Evolutionary conservation across 83 land plant species (phyloP).

Genomic region (Isoetes engelmannii): DNA sequence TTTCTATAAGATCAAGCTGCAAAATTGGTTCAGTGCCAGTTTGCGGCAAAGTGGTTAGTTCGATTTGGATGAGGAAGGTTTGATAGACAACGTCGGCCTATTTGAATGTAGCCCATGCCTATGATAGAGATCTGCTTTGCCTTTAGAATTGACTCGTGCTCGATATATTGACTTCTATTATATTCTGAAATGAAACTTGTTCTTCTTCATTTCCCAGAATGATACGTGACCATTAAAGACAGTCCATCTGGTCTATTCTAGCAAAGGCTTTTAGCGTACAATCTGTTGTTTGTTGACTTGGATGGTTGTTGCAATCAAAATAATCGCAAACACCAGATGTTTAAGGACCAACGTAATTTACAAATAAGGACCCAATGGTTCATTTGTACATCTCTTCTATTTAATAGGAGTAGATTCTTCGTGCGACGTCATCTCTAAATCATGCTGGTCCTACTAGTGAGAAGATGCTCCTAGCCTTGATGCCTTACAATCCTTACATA

Average conservation of each 20-base stretch:
- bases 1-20: neutral
- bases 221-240: constrained; percentile 98
- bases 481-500: no score
- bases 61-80: constrained; percentile 86
- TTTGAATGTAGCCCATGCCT: constrained; percentile 13
- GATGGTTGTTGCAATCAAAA: no score
- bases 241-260: constrained; percentile 76
- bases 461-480: no score
- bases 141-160: neutral
- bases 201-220: constrained; percentile 16
- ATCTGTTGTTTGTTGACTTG: constrained; percentile 29
- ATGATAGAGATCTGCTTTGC: neutral
- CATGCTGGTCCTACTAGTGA: no score
- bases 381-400: no score
- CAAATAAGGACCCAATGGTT: no score
- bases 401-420: no score
- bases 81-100: constrained; percentile 73
- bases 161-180: neutral
- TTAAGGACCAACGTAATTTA: no score
- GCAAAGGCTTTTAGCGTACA: constrained; percentile 42
- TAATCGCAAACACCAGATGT: no score
- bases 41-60: constrained; percentile 71
- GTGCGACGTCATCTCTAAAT: no score
- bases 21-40: neutral
- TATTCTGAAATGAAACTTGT: constrained; percentile 4